Base-by-base conservation (phyloP, 192 early-diverging fungal species). In the Backusella circina region DNA sequence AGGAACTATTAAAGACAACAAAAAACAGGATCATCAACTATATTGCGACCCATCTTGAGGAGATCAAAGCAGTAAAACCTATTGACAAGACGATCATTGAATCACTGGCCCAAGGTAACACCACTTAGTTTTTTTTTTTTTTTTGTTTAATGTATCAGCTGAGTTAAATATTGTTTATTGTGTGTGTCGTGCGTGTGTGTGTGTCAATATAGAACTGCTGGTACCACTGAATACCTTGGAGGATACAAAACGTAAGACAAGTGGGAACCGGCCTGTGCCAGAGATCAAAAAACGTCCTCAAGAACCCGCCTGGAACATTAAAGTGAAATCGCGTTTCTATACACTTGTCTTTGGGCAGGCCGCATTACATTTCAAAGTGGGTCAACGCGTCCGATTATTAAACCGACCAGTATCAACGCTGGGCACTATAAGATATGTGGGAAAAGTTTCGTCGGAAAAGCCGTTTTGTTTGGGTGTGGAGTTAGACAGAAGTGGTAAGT, bases 101-200 rank as follows among this genome's bases (percentile, higher is more conserved):
- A 12, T 41, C 67, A 61, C 66, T 78, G 16, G 72, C 77, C 2
- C 72, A 78, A 70, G 77, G 77, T 78, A 77, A 51, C 44, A 47
- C 44, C 15, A 41, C 2, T 38, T n/a, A n/a, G 5, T 21, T n/a
- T 41, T 6, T 28, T 3, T 26, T 31, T 26, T 2, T 44, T 21
- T 23, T 47, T 32, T 18, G 50, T 47, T 38, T 23, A 71, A 26
- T 15, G 26, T 50, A 30, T 30, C 70, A 71, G 23, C 70, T 71
- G 38, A 71, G 38, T 47, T 71, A 23, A 37, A 57, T 26, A 26
- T 23, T 57, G 26, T 61, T 21, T 26, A 35, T 38, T n/a, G 5
- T 21, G 6, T 39, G 37, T 35, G 36, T 32, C 12, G 21, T 61
- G 21, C n/a, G 23, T 61, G 54, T 61, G 50, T 51, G 50, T 51